Percentiles rank a stretch among this genome's conserved stretches.
Evolutionary conservation across 441 rosid genomes (phyloP).

Genomic region (Theobroma grandiflorum): DNA sequence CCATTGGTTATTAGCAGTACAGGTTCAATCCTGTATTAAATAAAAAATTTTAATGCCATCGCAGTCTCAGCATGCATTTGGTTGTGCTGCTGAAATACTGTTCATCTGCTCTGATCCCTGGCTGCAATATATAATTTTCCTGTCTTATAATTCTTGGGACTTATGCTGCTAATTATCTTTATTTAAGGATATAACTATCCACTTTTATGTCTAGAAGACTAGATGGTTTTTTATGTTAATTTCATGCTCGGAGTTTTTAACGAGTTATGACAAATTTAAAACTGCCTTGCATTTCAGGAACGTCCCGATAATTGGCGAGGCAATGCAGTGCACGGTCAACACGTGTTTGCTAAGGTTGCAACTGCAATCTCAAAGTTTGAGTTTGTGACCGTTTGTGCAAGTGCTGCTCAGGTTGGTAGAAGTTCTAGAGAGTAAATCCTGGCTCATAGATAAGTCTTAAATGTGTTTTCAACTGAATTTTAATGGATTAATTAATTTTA

Average conservation of each 20-base stretch:
- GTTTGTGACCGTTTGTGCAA: constrained; percentile 86
- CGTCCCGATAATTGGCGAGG: constrained; percentile 93
- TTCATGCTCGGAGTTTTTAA: constrained; percentile 3
- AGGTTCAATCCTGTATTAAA: neutral
- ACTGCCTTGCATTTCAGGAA: constrained; percentile 56
- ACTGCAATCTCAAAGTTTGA: constrained; percentile 79
- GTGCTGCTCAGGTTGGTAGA: constrained; percentile 71
- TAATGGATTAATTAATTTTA: constrained; percentile 27
- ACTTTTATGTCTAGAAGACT: constrained; percentile 24
- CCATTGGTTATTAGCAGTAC: neutral
- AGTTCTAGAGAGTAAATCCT: constrained; percentile 20
- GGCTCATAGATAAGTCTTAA: neutral
- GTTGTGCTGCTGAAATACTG: neutral
- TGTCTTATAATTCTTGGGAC: neutral
- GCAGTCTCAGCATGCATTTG: neutral
- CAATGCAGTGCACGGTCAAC: constrained; percentile 66
- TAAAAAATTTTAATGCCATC: neutral
- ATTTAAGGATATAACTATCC: neutral
- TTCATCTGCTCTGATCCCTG: neutral
- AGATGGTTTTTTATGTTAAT: constrained; percentile 6
- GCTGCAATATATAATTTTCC: neutral
- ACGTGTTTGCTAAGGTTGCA: constrained; percentile 71
- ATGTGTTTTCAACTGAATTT: constrained; percentile 12
- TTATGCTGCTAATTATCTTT: constrained; percentile 2
- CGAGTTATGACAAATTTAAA: constrained; percentile 4